These are phyloP conservation scores for Solanum gandarillasii DNA, from an alignment of 257 asterid species.

Conservation along the genomic window DNA sequence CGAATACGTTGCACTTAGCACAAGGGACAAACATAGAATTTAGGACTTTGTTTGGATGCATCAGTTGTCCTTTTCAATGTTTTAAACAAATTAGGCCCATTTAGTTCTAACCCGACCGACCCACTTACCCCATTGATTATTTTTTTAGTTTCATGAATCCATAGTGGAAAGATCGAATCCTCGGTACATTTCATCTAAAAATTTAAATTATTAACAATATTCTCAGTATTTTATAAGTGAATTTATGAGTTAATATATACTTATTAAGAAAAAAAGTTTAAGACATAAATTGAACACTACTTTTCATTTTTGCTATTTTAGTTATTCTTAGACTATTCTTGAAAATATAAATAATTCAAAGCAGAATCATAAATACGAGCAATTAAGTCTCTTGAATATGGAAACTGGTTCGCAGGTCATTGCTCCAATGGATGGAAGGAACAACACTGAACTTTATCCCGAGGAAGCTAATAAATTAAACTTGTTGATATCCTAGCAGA, in stretches of 20 bases:
- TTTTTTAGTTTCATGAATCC: background rate
- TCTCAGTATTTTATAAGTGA: no score
- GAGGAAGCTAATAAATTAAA: no score
- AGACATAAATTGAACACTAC: no score
- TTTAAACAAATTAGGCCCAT: background rate
- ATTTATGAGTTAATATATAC: background rate
- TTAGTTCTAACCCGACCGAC: background rate
- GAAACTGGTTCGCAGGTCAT: no score
- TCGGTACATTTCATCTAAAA: background rate
- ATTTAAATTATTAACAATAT: background rate
- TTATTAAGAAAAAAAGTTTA: no score
- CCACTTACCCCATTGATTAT: background rate
- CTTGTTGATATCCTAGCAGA: background rate
- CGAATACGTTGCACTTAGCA: slow-evolving; percentile 1
- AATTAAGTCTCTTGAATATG: no score
- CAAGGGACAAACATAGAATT: background rate
- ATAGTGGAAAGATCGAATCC: background rate
- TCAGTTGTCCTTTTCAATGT: background rate
- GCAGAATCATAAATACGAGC: no score
- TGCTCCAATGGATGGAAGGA: no score
- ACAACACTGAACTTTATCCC: no score
- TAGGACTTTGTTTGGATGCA: background rate
- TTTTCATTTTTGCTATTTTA: no score
- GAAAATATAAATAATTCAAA: no score
- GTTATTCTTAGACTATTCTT: no score